phyloP scores from a whole-genome alignment of 768 basidiomycete genomes.

The Boletus insuetus region DNA sequence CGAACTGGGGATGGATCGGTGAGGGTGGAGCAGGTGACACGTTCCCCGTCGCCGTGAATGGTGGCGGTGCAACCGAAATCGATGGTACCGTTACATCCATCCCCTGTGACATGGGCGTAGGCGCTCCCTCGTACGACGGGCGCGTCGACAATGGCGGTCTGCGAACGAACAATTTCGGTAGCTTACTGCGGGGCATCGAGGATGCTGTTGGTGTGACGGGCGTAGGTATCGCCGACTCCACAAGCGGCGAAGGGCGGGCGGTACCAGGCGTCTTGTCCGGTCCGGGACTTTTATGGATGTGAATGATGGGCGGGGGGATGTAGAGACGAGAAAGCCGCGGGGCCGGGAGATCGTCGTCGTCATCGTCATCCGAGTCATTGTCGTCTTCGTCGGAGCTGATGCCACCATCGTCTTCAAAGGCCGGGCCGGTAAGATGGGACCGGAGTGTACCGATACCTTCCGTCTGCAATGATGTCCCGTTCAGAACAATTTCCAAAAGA shows the following conservation, averaged over 20 bases:
- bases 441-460: conserved; percentile 84
- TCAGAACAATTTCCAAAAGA: not conserved
- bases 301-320: conserved; percentile 20
- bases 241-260: conserved; percentile 20
- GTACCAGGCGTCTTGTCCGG: conserved; percentile 20
- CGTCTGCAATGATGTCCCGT: conserved; percentile 45
- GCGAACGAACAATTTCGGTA: conserved; percentile 36
- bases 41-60: conserved; percentile 7
- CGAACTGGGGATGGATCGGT: conserved; percentile 17
- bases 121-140: conserved; percentile 27
- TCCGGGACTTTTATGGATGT: conserved; percentile 18
- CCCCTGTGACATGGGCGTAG: not conserved
- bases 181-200: conserved; percentile 23
- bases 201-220: conserved; percentile 29
- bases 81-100: conserved; percentile 6
- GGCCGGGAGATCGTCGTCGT: conserved; percentile 33
- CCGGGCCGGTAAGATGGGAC: conserved; percentile 51
- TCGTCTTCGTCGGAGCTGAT: conserved; percentile 55
- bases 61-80: conserved; percentile 14
- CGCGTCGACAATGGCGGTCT: conserved; percentile 31
- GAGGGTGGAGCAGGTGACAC: conserved; percentile 19
- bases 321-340: conserved; percentile 23
- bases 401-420: conserved; percentile 76
- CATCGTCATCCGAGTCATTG: conserved; percentile 27
- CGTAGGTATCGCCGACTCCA: conserved; percentile 20